Evolutionary conservation across 805 yeast species (phyloP).

Genomic region (Candida yuanshanica): DNA sequence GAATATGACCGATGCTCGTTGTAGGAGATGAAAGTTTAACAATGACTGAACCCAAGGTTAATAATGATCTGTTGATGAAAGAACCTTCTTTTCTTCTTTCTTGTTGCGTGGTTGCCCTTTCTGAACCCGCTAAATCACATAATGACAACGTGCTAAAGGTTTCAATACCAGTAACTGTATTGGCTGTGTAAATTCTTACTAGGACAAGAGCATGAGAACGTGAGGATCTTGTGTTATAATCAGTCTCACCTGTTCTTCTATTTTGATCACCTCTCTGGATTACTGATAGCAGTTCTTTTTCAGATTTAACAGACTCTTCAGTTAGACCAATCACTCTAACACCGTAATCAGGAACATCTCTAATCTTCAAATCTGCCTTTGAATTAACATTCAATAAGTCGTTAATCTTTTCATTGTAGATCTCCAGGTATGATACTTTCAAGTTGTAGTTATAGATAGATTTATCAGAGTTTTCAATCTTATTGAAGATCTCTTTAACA

Average conservation of each 20-base stretch:
- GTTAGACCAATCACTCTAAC: conserved; percentile 70
- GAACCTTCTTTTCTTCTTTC: conserved; percentile 94
- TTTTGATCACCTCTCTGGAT: conserved; percentile 67
- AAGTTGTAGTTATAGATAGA: conserved; percentile 36
- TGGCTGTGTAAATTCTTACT: conserved; percentile 47
- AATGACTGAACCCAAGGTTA: conserved; percentile 91
- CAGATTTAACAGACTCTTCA: conserved; percentile 50
- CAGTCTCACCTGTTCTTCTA: conserved; percentile 83
- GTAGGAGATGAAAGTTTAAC: conserved; percentile 49
- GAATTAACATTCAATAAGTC: conserved; percentile 52
- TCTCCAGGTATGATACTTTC: conserved; percentile 74
- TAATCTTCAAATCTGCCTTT: conserved; percentile 53
- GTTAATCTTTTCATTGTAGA: conserved; percentile 86
- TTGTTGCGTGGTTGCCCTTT: conserved; percentile 56
- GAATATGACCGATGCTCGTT: conserved; percentile 57
- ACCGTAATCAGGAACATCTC: conserved; percentile 73
- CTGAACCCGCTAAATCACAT: conserved; percentile 98
- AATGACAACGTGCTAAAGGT: conserved; percentile 63
- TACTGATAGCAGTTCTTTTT: conserved; percentile 53
- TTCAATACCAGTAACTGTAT: conserved; percentile 31
- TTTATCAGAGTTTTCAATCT: conserved; percentile 18
- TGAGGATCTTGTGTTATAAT: conserved; percentile 80
- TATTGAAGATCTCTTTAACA: conserved; percentile 55
- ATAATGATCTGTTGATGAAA: conserved; percentile 81
- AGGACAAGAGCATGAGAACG: conserved; percentile 89